Base-by-base conservation (phyloP, 2,329 filamentous ascomycete genomes). In the Fusarium irregulare region DNA sequence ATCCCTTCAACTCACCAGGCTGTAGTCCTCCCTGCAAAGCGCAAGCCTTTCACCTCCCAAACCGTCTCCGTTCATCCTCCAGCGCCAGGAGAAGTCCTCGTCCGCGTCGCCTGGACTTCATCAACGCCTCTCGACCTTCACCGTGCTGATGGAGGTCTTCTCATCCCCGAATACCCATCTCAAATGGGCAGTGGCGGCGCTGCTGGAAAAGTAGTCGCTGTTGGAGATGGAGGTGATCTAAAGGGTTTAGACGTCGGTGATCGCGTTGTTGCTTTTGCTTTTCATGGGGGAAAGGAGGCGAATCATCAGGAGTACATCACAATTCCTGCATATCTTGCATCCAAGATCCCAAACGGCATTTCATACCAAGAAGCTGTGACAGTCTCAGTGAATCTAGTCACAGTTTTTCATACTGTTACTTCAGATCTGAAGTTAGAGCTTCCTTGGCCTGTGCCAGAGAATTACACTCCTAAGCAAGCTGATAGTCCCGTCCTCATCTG, bases 1-100 rank as follows among this genome's bases (percentile, higher is more conserved):
- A 81, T 89, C 20, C 91, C 90, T 8, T 85, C 87, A 69, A 89
- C 87, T 12, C 91, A 86, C 81, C 89, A 87, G 74, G 89, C 87
- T 9, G 88, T 89, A 59, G 82, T 89, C 58, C 83, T 92, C 68
- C 84, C 88, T 47, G 83, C 83, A 56, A 78, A 80, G 18, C 83
- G 84, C 58, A 80, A 79, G 4, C 85, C 87, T 0, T 80, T 91
- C 62, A 79, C 78, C 7, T 80, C 91, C 61, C 85, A 89, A 74
- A 84, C 91, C 3, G 72, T 88, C 6, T 75, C 75, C 6, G 73
- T 76, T 18, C 41, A 76, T 37, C 54, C 75, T 7, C 84, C 84
- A 0, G 63, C 69, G 3, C 73, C 76, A 2, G 81, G 84, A 37
- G 84, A 91, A 76, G 83, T 89, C 34, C 81, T 84, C 18, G 78